A percentile compares a stretch with the other conserved stretches of the same genome.
phyloP scores from a whole-genome alignment of 208 protist genomes.

The Naegleria lovaniensis region DNA sequence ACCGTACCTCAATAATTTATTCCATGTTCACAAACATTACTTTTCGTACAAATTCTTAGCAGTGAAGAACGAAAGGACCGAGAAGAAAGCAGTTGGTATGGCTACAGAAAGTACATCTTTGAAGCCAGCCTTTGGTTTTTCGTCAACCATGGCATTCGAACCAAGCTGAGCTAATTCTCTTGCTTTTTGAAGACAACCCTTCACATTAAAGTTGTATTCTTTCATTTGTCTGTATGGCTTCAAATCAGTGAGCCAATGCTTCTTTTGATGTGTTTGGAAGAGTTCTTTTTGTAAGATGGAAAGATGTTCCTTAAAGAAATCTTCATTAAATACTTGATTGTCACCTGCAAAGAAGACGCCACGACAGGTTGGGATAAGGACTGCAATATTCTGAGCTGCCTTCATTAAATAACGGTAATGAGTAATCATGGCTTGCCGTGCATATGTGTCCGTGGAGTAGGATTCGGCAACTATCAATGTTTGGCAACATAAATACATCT shows the following conservation, averaged over 20 bases:
- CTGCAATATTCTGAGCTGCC: constrained; percentile 22
- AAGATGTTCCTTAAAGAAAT: neutral
- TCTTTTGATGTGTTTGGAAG: neutral
- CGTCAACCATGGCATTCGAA: neutral
- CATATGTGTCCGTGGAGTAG: neutral
- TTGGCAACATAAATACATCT: neutral
- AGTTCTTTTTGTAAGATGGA: neutral
- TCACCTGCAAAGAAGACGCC: constrained; percentile 26
- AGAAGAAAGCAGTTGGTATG: neutral
- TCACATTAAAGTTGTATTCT: constrained; percentile 13
- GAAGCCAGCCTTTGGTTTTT: neutral
- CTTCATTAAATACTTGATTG: constrained; percentile 22
- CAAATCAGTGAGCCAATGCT: neutral
- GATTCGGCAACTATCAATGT: constrained; percentile 5
- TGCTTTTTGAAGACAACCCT: constrained; percentile 8
- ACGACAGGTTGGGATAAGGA: neutral
- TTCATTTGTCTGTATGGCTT: neutral
- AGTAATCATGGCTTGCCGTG: neutral
- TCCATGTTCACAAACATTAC: neutral
- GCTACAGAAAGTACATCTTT: neutral
- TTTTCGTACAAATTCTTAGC: constrained; percentile 8
- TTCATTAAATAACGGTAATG: constrained; percentile 23
- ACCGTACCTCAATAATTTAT: too few relatives aligned
- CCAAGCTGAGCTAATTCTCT: neutral
- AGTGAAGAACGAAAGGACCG: neutral